Evolutionary conservation across 1,284 basidiomycete genomes (phyloP), one percentile per base, ranked within the genome.

Genomic region (Ceratobasidium sp.): DNA sequence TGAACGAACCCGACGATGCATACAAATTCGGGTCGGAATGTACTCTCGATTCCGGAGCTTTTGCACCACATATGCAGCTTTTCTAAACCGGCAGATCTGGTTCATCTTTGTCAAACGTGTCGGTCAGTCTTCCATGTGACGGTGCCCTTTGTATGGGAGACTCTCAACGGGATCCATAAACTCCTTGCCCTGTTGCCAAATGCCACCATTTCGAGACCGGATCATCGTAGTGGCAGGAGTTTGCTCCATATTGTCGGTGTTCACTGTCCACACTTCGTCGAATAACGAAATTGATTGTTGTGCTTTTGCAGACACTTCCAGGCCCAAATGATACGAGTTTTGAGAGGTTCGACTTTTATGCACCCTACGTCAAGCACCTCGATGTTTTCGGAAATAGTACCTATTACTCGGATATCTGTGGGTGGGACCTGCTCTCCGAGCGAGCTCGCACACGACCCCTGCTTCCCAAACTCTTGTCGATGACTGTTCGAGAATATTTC

Each of bases 171-270:
- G 2, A 1, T 34, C 6, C 40, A 66, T 25, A 66, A 51, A 9
- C 64, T 66, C 64, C 25, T 66, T 15, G n/a, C 44, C 17, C 46
- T 66, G 9, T 29, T 66, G 9, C 64, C 64, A 46, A 29, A 51
- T n/a, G 17, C 34, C 25, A 7, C 25, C 3, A 34, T 66, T 8
- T 44, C 40, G 19, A 40, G 25, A 17, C 25, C 44, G 9, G 32
- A 57, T 25, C 32, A 57, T 51, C 46, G 22, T 29, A n/a, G 15
- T 43, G 44, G n/a, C 25, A 66, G 64, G 29, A 29, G 13, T 51
- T 46, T 29, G 13, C 46, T 43, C 9, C 46, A 22, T 3, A 51
- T 66, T 34, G 64, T 66, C 3, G 25, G 62, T 46, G 13, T 5
- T 13, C 17, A 6, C n/a, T 19, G 11, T 8, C 15, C 25, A 11